Percentiles rank a stretch among this genome's conserved stretches.
phyloP scores from a whole-genome alignment of 169 alveolate genomes.

The Plasmodium knowlesi region DNA sequence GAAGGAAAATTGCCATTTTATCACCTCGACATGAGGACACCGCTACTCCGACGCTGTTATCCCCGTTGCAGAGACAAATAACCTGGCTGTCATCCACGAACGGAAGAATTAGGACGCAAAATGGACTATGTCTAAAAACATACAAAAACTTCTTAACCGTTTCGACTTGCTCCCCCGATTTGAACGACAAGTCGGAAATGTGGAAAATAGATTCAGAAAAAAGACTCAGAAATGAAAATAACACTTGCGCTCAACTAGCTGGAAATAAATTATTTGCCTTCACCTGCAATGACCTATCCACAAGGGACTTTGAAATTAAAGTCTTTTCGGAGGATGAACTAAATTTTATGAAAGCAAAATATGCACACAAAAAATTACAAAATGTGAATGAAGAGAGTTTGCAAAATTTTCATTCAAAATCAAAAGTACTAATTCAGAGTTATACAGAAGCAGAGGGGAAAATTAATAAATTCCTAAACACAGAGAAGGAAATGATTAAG shows the following conservation, averaged over 20 bases:
- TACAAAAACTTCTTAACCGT: slow-evolving; percentile 55
- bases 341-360: slow-evolving; percentile 68
- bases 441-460: slow-evolving; percentile 35
- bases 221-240: slow-evolving; percentile 45
- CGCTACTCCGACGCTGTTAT: not conserved
- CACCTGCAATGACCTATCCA: slow-evolving; percentile 44
- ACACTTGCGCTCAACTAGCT: slow-evolving; percentile 64
- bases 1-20: not conserved
- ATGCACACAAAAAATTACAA: slow-evolving; percentile 56
- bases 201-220: slow-evolving; percentile 62
- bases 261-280: slow-evolving; percentile 66
- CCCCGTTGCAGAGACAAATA: slow-evolving; percentile 25
- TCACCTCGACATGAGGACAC: not conserved
- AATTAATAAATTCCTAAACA: slow-evolving; percentile 33
- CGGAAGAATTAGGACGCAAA: slow-evolving; percentile 41
- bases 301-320: slow-evolving; percentile 43
- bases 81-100: slow-evolving; percentile 36
- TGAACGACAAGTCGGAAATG: slow-evolving; percentile 58
- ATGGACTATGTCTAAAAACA: slow-evolving; percentile 71
- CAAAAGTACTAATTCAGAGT: not conserved
- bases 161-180: slow-evolving; percentile 61
- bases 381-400: slow-evolving; percentile 35
- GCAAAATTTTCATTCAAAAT: slow-evolving; percentile 5
- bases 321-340: slow-evolving; percentile 35
- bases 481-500: slow-evolving; percentile 50